These are phyloP conservation scores for Tephrocybe sp. DNA, from an alignment of 768 basidiomycete genomes.

Conservation along the genomic window DNA sequence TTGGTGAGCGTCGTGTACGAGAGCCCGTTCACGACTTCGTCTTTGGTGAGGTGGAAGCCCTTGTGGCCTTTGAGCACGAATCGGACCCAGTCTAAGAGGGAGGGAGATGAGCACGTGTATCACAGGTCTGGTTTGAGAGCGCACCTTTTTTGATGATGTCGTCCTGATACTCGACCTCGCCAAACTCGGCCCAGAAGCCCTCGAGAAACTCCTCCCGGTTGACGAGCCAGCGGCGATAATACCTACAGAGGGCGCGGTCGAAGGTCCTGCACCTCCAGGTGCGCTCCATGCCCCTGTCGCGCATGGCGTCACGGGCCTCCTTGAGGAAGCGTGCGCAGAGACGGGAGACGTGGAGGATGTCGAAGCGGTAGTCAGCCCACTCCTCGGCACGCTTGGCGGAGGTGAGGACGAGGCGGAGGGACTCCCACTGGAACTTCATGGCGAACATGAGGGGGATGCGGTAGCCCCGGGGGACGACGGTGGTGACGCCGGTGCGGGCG, in stretches of 20 bases:
- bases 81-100: conserved; percentile 34
- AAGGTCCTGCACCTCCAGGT: conserved; percentile 40
- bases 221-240: conserved; percentile 43
- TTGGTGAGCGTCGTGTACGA: background rate
- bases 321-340: conserved; percentile 35
- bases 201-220: conserved; percentile 35
- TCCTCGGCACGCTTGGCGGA: conserved; percentile 32
- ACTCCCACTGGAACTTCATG: conserved; percentile 44
- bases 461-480: conserved; percentile 37
- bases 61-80: conserved; percentile 41
- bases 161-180: conserved; percentile 38
- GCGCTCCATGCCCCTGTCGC: conserved; percentile 27
- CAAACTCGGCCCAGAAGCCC: conserved; percentile 40
- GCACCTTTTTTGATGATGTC: conserved; percentile 39
- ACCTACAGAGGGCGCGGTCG: conserved; percentile 42
- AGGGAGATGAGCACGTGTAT: background rate
- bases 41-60: conserved; percentile 38
- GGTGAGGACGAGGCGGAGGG: conserved; percentile 38
- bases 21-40: conserved; percentile 21
- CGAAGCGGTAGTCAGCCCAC: conserved; percentile 41
- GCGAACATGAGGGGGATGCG: conserved; percentile 45
- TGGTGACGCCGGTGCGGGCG: conserved; percentile 15
- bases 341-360: conserved; percentile 43
- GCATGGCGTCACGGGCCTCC: conserved; percentile 30
- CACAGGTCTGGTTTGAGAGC: conserved; percentile 11